These are phyloP conservation scores for Aspergillus fumigatus DNA, from an alignment of 2,329 filamentous ascomycete species.

Conservation along the genomic window DNA sequence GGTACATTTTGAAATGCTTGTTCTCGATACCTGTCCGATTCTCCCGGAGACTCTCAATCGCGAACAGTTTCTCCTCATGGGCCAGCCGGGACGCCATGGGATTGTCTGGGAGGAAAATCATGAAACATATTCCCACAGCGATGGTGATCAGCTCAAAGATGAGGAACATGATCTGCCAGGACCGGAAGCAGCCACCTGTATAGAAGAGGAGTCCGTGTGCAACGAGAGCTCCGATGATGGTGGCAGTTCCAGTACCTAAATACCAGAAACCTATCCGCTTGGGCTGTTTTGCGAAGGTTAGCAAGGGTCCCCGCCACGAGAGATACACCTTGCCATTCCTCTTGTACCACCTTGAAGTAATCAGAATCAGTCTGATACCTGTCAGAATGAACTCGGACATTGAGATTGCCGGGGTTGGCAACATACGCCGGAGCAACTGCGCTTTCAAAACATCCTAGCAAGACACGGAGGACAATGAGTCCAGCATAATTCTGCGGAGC, in stretches of 20 bases:
- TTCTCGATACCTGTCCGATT: conserved; percentile 50
- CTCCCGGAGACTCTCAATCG: conserved; percentile 40
- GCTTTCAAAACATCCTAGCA: conserved; percentile 53
- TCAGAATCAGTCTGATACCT: conserved; percentile 44
- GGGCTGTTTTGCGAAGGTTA: conserved; percentile 48
- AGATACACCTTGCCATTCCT: conserved; percentile 24
- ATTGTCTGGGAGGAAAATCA: conserved; percentile 40
- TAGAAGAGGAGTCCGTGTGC: conserved; percentile 54
- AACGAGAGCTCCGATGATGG: conserved; percentile 51
- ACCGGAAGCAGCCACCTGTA: conserved; percentile 32
- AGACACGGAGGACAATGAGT: conserved; percentile 46
- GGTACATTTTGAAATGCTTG: conserved; percentile 46
- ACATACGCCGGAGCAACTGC: conserved; percentile 47
- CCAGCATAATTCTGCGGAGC: conserved; percentile 49
- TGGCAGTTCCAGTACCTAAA: conserved; percentile 51
- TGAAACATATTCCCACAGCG: conserved; percentile 33
- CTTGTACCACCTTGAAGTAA: conserved; percentile 54
- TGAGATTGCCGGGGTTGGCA: background rate
- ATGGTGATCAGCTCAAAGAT: conserved; percentile 43
- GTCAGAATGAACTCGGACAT: background rate
- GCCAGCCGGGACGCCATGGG: conserved; percentile 37
- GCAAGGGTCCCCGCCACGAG: background rate
- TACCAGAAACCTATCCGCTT: conserved; percentile 59
- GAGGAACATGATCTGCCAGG: conserved; percentile 50
- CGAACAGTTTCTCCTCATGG: conserved; percentile 34